Evolutionary conservation across 78 protist genomes (phyloP).

Genomic region (Isochrysis galbana): DNA sequence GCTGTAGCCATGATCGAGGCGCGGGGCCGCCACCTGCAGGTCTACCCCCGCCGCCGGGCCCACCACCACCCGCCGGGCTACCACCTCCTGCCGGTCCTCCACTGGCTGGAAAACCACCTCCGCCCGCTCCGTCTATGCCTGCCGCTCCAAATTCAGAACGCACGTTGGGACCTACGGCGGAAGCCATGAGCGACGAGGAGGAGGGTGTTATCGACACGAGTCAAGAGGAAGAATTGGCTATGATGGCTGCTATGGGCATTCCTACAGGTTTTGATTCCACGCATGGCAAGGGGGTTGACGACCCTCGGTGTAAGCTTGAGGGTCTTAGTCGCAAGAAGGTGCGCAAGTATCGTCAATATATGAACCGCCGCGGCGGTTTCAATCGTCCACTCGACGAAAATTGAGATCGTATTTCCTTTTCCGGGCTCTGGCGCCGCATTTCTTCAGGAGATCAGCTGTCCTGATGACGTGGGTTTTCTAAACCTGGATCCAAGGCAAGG

Average conservation of each 20-base stretch:
- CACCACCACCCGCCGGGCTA: not conserved
- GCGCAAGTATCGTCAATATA: conserved; percentile 31
- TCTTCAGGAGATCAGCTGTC: too few relatives aligned
- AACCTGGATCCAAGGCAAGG: too few relatives aligned
- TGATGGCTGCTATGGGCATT: conserved; percentile 24
- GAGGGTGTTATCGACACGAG: not conserved
- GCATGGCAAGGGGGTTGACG: conserved; percentile 20
- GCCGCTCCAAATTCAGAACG: not conserved
- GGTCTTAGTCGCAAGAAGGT: not conserved
- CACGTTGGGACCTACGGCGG: not conserved
- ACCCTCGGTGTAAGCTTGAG: not conserved
- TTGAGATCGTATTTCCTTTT: too few relatives aligned
- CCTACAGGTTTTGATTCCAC: not conserved
- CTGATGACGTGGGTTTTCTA: too few relatives aligned
- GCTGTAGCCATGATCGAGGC: not conserved
- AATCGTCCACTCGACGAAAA: conserved; percentile 39
- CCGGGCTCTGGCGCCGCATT: too few relatives aligned
- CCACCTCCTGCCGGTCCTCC: conserved; percentile 1
- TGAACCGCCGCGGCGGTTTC: conserved; percentile 53
- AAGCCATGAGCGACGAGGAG: not conserved
- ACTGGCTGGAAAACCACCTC: not conserved
- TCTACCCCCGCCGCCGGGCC: not conserved
- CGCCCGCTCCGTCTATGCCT: not conserved
- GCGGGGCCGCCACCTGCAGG: not conserved
- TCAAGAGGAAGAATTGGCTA: not conserved